A percentile compares a stretch with the other conserved stretches of the same genome.
These are phyloP conservation scores for Grosmannia clavigera DNA, from an alignment of 2,329 filamentous ascomycete genomes.

Conservation along the genomic window DNA sequence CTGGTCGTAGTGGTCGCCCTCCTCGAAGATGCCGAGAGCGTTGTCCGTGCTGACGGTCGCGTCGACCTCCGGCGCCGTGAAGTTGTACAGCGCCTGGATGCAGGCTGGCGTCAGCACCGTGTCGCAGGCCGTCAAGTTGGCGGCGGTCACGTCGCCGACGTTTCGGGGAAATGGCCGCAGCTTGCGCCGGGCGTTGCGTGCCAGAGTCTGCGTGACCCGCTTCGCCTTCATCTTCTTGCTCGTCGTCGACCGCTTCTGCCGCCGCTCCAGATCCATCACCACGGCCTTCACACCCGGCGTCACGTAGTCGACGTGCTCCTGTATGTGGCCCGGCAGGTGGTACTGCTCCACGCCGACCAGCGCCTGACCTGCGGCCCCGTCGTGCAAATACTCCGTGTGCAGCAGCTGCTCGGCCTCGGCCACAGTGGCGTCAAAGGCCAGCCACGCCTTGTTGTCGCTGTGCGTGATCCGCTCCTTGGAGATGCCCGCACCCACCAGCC, in stretches of 20 bases:
- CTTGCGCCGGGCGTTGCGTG: not conserved
- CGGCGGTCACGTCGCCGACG: not conserved
- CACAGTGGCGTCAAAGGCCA: conserved; percentile 13
- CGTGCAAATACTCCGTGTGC: conserved; percentile 9
- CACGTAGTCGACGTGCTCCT: conserved; percentile 41
- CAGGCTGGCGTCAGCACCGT: conserved; percentile 43
- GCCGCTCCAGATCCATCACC: not conserved
- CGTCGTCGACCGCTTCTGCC: not conserved
- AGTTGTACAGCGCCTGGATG: conserved; percentile 27
- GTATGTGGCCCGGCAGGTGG: conserved; percentile 34
- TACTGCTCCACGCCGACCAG: conserved; percentile 13
- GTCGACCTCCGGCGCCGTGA: conserved; percentile 5
- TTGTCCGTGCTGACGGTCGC: not conserved
- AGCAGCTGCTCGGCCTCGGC: conserved; percentile 12
- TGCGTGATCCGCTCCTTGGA: not conserved
- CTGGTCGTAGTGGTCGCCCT: conserved; percentile 13
- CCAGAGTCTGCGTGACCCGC: not conserved
- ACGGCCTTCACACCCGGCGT: conserved; percentile 27
- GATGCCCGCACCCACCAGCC: conserved; percentile 18
- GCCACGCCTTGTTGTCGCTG: conserved; percentile 11
- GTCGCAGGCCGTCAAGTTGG: conserved; percentile 28
- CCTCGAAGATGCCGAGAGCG: conserved; percentile 14
- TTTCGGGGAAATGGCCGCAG: not conserved
- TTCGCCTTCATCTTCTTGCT: not conserved
- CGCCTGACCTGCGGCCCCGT: not conserved